These are phyloP conservation scores for Rhodotorula sp. DNA, from an alignment of 1,284 basidiomycete species.

Conservation along the genomic window DNA sequence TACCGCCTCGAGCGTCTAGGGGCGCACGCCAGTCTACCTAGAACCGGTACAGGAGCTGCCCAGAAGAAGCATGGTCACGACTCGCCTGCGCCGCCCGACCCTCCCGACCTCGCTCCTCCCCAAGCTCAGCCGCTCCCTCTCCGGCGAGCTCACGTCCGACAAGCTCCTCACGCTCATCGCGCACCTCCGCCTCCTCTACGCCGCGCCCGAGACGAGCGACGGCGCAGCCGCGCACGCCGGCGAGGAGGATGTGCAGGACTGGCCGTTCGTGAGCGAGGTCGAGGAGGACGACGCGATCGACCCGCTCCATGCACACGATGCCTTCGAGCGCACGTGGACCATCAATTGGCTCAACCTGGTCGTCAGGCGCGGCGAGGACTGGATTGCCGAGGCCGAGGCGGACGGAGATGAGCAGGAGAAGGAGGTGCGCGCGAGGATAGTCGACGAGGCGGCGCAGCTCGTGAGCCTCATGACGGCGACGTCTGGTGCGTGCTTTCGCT, in stretches of 20 bases:
- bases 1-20: too few relatives aligned
- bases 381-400: conserved; percentile 51
- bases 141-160: conserved; percentile 2
- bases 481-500: conserved; percentile 21
- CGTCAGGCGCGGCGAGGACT: conserved; percentile 61
- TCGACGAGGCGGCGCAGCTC: conserved; percentile 41
- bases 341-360: conserved; percentile 70
- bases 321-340: conserved; percentile 67
- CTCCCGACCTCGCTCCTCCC: conserved; percentile 34
- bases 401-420: conserved; percentile 49
- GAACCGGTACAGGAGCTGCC: not conserved
- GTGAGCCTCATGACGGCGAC: conserved; percentile 31
- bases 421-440: conserved; percentile 26
- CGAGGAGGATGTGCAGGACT: not conserved
- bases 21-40: too few relatives aligned
- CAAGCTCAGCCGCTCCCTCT: conserved; percentile 16
- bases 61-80: not conserved
- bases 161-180: conserved; percentile 27
- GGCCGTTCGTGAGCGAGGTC: conserved; percentile 19
- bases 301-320: conserved; percentile 52
- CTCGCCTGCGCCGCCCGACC: conserved; percentile 16
- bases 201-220: not conserved
- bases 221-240: conserved; percentile 13
- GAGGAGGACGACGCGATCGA: conserved; percentile 33
- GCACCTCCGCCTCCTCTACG: conserved; percentile 31